Percentiles rank a stretch among this genome's conserved stretches.
These are phyloP conservation scores for Ophiostoma sp. DNA, from an alignment of 2,329 filamentous ascomycete species.

Conservation along the genomic window DNA sequence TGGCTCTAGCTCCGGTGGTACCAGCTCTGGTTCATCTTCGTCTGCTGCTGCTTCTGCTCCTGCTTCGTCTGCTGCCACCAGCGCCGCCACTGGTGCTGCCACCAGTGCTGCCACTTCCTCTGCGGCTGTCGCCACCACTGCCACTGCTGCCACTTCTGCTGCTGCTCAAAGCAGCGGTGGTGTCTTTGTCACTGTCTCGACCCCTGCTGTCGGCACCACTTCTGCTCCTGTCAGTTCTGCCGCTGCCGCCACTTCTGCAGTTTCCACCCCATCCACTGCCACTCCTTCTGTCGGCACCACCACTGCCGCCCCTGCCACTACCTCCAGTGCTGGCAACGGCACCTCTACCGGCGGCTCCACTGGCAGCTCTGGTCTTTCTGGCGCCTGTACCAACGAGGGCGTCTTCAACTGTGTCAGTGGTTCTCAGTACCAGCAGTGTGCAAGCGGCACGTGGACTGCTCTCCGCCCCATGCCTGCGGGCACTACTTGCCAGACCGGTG, in stretches of 20 bases:
- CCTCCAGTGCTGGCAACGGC: conserved; percentile 15
- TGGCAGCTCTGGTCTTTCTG: conserved; percentile 36
- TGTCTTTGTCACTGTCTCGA: conserved; percentile 39
- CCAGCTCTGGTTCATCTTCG: conserved; percentile 31
- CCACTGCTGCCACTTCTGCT: background rate
- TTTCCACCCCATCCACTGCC: conserved; percentile 37
- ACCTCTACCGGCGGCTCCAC: conserved; percentile 14
- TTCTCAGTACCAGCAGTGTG: conserved; percentile 48
- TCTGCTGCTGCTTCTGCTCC: conserved; percentile 11
- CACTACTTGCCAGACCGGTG: conserved; percentile 42
- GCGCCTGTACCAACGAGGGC: conserved; percentile 45
- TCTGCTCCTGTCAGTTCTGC: background rate
- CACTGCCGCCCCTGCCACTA: conserved; percentile 23
- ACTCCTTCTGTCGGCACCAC: conserved; percentile 13
- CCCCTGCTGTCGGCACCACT: background rate
- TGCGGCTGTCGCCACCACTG: background rate
- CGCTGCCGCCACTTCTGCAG: conserved; percentile 25
- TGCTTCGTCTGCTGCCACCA: background rate
- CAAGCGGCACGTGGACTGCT: conserved; percentile 43
- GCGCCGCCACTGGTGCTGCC: background rate
- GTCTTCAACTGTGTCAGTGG: conserved; percentile 47
- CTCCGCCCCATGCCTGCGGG: conserved; percentile 42
- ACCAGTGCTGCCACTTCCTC: background rate
- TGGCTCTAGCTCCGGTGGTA: background rate
- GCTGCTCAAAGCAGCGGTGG: conserved; percentile 28